Evolutionary conservation across 441 rosid species (phyloP), one percentile per base, ranked within the genome.

Genomic region (Raphanus hybrid): DNA sequence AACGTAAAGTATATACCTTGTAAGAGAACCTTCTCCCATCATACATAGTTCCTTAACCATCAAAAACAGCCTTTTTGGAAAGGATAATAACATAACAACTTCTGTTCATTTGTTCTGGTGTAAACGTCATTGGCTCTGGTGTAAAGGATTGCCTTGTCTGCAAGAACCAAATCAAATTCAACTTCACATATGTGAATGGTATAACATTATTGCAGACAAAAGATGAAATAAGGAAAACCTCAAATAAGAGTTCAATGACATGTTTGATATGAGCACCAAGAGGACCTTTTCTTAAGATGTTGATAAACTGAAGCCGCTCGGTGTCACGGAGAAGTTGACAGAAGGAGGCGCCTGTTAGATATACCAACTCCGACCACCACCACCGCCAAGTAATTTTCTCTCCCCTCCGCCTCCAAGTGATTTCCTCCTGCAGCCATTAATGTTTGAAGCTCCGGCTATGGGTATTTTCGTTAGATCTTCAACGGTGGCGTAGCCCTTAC

Each of bases 251-350:
- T 70, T 87, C 92, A 18, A 93, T 93, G 69, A 96, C 97, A n/a
- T 89, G 90, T 84, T 96, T 92, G 70, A 93, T 86, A 85, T 92
- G 98, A 75, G 93, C 91, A 5, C 94, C 95, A n/a, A 83, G 94
- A 55, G 90, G 89, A 11, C 82, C 79, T 80, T 90, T 95, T 11
- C 97, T 84, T 2, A 95, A 87, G 64, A 82, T 86, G 69, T 86
- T 82, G 61, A 91, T 93, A 11, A 73, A 78, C 68, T 91, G 93
- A 75, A 91, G 93, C 43, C 92, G 87, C 79, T 92, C 90, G 0
- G 99, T 92, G 58, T 95, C 92, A 67, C 86, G 0, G 98, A 95
- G 76, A 93, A 95, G 75, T 87, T 92, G 67, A 86, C 84, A 15
- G 91, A 87, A 69, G 11, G 77, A 41, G 48, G 48, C 48, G 12